Conservation (phyloP, 805 yeast genomes). For the Grigorovia yakushimaensis region DNA sequence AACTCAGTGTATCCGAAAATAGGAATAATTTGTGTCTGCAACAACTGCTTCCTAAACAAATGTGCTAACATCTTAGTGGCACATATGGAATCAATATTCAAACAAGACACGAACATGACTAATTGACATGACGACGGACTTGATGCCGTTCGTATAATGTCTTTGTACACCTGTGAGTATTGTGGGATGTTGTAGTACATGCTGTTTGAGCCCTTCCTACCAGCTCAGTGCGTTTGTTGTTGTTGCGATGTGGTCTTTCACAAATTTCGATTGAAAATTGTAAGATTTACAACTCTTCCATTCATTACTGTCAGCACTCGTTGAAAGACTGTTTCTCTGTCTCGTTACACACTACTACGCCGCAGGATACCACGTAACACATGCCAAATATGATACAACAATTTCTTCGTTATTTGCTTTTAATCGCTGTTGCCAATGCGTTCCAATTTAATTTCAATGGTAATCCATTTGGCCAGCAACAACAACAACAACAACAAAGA, state of each 20-base stretch:
- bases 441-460: slow-evolving; percentile 34
- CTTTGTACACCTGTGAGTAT: slow-evolving; percentile 57
- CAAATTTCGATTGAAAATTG: no score
- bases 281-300: no score
- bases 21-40: slow-evolving; percentile 83
- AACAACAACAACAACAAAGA: slow-evolving; percentile 30
- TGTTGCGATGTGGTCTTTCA: no score
- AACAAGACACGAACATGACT: slow-evolving; percentile 79
- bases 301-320: no score
- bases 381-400: not conserved
- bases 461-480: slow-evolving; percentile 15
- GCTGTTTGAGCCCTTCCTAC: no score
- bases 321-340: no score
- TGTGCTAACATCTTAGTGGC: slow-evolving; percentile 68
- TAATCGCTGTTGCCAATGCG: not conserved
- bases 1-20: slow-evolving; percentile 86
- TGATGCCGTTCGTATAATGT: slow-evolving; percentile 58
- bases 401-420: not conserved
- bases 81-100: slow-evolving; percentile 86
- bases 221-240: not conserved
- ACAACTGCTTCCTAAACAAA: slow-evolving; percentile 66
- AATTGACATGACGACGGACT: slow-evolving; percentile 90
- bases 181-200: slow-evolving; percentile 74
- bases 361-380: no score
- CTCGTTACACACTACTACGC: no score